Evolutionary conservation across 2,329 filamentous ascomycete species (phyloP), one percentile per base, ranked within the genome.

Genomic region (Rutstroemia sydowiana): DNA sequence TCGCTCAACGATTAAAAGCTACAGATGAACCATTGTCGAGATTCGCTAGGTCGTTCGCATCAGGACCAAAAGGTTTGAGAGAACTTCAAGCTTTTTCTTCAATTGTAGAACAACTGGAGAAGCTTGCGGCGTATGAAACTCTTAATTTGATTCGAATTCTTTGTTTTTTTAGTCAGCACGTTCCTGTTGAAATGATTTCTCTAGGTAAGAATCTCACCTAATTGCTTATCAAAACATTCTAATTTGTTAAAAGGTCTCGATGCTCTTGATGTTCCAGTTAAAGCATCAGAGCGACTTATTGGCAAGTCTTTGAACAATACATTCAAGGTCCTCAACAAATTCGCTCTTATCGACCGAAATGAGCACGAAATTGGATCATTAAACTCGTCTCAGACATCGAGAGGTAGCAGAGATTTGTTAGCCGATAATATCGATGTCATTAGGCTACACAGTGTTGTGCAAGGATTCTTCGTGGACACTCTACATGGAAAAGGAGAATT

Each of bases 111-210:
- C 73, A 79, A 56, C 66, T 81, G 4, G 70, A 74, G 43, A 64
- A 67, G 20, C 65, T 73, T 23, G 73, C 71, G 1, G 72, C 72
- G 13, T 62, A 62, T 11, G 76, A 82, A 49, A 82, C 83, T 0
- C 66, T 84, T 45, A 85, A 85, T 59, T 65, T 87, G 32, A 79
- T 87, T 56, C 78, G 78, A 20, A 67, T 87, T 11, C 66, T 87
- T 13, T 78, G 78, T 1, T 87, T 86, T 60, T 81, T 84, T 49
- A 78, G 79, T 37, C 79, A 81, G 51, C 75, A 81, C 51, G 72
- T 86, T 5, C 84, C 84, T 0, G 79, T 87, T 20, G 82, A 82
- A 51, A 78, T 88, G 72, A 68, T 87, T 11, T 70, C 70, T 28
- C 69, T 85, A 14, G 82, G 82, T 65, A 65, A 58, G 68, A 56